Evolutionary conservation across 768 basidiomycete species (phyloP).

Genomic region (Boletales sp.): DNA sequence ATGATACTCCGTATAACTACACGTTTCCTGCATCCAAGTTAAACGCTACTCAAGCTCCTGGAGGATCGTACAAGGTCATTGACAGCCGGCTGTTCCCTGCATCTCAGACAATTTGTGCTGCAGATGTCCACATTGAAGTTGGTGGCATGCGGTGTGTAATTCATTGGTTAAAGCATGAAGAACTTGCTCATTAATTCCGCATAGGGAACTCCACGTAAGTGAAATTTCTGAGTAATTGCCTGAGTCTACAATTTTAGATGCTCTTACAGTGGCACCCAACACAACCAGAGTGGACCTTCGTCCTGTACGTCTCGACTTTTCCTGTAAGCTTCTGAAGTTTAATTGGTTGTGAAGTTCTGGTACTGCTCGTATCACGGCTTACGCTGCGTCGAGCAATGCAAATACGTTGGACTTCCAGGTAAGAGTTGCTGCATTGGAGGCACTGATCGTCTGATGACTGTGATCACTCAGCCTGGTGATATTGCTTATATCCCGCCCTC

Average conservation of each 20-base stretch:
- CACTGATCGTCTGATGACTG: not conserved
- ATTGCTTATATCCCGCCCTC: conserved; percentile 23
- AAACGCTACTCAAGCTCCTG: conserved; percentile 38
- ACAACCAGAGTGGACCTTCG: conserved; percentile 45
- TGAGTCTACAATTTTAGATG: not conserved
- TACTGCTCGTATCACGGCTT: conserved; percentile 40
- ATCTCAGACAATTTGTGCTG: conserved; percentile 51
- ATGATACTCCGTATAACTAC: conserved; percentile 48
- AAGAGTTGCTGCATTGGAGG: not conserved
- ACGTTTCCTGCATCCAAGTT: conserved; percentile 53
- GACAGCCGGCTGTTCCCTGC: conserved; percentile 54
- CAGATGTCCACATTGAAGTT: conserved; percentile 54
- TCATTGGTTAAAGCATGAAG: not conserved
- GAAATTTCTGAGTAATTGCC: not conserved
- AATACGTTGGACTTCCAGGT: conserved; percentile 46
- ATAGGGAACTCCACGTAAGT: conserved; percentile 46
- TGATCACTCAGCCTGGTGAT: conserved; percentile 29
- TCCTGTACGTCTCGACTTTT: conserved; percentile 27
- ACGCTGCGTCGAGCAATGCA: conserved; percentile 38
- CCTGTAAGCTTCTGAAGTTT: not conserved
- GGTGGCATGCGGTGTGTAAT: conserved; percentile 54
- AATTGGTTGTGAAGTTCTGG: conserved; percentile 29
- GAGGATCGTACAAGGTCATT: conserved; percentile 58
- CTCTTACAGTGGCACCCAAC: conserved; percentile 47
- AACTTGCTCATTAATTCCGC: not conserved